A percentile compares a stretch with the other conserved stretches of the same genome.
These are phyloP conservation scores for Colletotrichum sp. DNA, from an alignment of 2,329 filamentous ascomycete genomes.

Conservation along the genomic window DNA sequence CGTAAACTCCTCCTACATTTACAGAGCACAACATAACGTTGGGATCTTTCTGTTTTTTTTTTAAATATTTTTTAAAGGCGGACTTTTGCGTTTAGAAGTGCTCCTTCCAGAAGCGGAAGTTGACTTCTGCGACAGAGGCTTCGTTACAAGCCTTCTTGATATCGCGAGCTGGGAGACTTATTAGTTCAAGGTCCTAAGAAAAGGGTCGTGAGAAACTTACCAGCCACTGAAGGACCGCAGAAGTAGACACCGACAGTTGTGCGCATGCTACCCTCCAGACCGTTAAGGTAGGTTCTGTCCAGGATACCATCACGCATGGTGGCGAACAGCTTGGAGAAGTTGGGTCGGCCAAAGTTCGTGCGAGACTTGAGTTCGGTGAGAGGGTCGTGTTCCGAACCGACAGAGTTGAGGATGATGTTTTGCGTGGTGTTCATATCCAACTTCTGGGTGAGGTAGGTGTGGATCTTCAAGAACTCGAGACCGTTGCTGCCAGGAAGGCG, in stretches of 20 bases:
- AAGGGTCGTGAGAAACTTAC: slow-evolving; percentile 42
- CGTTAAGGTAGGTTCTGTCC: slow-evolving; percentile 83
- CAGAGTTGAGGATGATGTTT: slow-evolving; percentile 96
- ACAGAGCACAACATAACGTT: neutral
- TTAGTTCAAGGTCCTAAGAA: slow-evolving; percentile 34
- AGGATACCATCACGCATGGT: slow-evolving; percentile 89
- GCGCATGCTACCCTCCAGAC: slow-evolving; percentile 75
- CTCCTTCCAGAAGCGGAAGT: slow-evolving; percentile 99
- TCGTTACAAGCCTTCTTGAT: slow-evolving; percentile 82
- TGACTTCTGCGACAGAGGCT: slow-evolving; percentile 77
- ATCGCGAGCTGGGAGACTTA: slow-evolving; percentile 68
- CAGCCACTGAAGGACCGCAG: slow-evolving; percentile 81
- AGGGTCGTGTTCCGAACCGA: slow-evolving; percentile 86
- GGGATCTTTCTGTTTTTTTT: neutral
- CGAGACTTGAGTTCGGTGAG: slow-evolving; percentile 88
- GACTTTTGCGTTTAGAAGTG: slow-evolving; percentile 63
- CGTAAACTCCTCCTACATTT: neutral
- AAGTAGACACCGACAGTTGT: slow-evolving; percentile 98
- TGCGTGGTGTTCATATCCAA: slow-evolving; percentile 91
- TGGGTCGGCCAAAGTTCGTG: slow-evolving; percentile 94
- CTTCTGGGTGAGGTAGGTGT: slow-evolving; percentile 95
- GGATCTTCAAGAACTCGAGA: slow-evolving; percentile 91
- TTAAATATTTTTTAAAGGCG: neutral
- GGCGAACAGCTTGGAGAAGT: slow-evolving; percentile 81
- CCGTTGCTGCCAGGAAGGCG: slow-evolving; percentile 70